phyloP scores from a whole-genome alignment of 345 rosid species.

The Lepidium didymum region DNA sequence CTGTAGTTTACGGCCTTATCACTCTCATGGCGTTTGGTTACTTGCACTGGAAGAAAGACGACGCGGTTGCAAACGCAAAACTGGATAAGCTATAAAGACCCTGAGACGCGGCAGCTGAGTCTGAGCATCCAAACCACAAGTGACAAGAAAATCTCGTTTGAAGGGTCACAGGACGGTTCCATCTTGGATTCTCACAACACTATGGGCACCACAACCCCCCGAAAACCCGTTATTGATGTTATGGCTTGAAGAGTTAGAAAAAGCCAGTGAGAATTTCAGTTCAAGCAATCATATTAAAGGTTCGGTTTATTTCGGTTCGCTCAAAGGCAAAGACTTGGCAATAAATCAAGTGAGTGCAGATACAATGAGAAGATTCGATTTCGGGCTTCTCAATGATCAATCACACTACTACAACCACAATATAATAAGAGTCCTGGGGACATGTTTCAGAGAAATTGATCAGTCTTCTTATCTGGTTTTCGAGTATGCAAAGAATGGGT shows the following conservation, averaged over 20 bases:
- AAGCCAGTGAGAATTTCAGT: constrained; percentile 78
- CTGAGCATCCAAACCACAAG: constrained; percentile 73
- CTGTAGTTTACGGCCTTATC: constrained; percentile 40
- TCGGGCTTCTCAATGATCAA: constrained; percentile 39
- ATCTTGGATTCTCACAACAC: constrained; percentile 37
- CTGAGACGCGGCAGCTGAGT: constrained; percentile 67
- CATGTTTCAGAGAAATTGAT: constrained; percentile 39
- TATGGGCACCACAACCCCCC: constrained; percentile 34
- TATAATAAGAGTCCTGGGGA: constrained; percentile 65
- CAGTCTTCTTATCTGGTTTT: constrained; percentile 48
- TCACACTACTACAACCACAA: constrained; percentile 67
- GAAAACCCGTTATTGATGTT: constrained; percentile 44
- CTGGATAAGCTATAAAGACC: constrained; percentile 28
- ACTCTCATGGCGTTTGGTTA: constrained; percentile 20
- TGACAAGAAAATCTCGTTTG: constrained; percentile 80
- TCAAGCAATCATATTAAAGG: constrained; percentile 70
- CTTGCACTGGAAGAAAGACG: constrained; percentile 47
- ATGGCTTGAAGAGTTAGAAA: constrained; percentile 53
- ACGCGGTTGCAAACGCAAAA: constrained; percentile 28
- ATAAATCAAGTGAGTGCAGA: constrained; percentile 40
- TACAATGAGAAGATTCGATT: constrained; percentile 40
- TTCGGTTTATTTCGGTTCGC: constrained; percentile 64
- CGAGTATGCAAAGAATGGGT: constrained; percentile 83
- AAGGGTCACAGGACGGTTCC: constrained; percentile 51
- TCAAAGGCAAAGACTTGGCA: constrained; percentile 75